Evolutionary conservation across 805 yeast species (phyloP), one percentile per base, ranked within the genome.

Genomic region (Myxozyma sirexii): DNA sequence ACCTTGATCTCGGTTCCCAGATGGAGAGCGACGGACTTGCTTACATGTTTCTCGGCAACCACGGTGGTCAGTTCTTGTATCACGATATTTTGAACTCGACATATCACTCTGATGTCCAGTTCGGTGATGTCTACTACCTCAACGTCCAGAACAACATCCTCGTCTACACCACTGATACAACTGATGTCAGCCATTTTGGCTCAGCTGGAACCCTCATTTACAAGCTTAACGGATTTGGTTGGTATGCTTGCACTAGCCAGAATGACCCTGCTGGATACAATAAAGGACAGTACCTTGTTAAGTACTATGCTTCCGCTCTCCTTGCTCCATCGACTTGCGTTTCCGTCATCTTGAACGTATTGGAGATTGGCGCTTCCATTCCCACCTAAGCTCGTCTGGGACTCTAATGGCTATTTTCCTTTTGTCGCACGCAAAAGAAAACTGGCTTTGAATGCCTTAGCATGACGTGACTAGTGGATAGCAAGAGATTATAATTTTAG

Each of bases 201-300:
- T 41, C 26, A 8, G 12, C 15, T 21, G 45, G 15, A 6, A 41
- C 45, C 27, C 45, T 41, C 15, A 2, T 41, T 6, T 41, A 41
- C 45, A 23, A 41, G 15, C 15, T 23, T 41, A 15, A 21, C 15
- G 27, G 27, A 19, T 7, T 21, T 23, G 15, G 21, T 21, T 41
- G 45, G 45, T 41, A 41, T 41, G 45, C 45, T 21, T 41, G 45
- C 45, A 19, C 45, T 41, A 27, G 15, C n/a, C 45, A 41, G 45
- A 23, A 41, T 21, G 45, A 41, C 19, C 45, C 45, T 1, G 45
- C 45, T 1, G 45, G 45, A 41, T 41, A 41, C 45, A 41, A 41
- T 21, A 27, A 8, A 8, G 45, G 45, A 3, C 45, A 41, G 45
- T 41, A 41, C 12, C 12, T 41, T n/a, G 27, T 41, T 27, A 41